Conservation (phyloP, 345 rosid species). For the Rhodamnia argentea region DNA sequence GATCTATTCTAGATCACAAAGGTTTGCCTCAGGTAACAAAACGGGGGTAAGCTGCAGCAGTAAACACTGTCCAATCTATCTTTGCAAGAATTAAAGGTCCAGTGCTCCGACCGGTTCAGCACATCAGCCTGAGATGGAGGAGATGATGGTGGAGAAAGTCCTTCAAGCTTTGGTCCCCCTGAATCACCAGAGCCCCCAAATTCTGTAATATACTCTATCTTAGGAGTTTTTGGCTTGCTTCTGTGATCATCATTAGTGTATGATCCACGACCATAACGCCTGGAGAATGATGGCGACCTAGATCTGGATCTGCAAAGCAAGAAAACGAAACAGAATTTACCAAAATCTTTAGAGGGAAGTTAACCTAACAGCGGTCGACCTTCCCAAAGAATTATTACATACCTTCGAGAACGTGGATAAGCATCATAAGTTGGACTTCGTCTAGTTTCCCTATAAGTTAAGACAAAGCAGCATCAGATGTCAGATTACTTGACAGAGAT, state of each 20-base stretch:
- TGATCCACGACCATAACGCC: slow-evolving; percentile 51
- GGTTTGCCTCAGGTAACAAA: slow-evolving; percentile 50
- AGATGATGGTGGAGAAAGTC: slow-evolving; percentile 86
- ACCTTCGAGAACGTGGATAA: slow-evolving; percentile 87
- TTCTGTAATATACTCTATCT: slow-evolving; percentile 88
- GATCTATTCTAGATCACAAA: slow-evolving; percentile 40
- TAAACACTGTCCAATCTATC: slow-evolving; percentile 80
- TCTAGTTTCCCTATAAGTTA: slow-evolving; percentile 53
- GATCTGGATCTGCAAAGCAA: slow-evolving; percentile 48
- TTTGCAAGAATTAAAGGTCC: slow-evolving; percentile 91
- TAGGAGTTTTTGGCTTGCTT: slow-evolving; percentile 61
- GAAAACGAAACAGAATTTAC: neutral
- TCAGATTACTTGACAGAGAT: neutral
- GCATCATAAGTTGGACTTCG: slow-evolving; percentile 96
- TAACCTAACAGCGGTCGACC: neutral
- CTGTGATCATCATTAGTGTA: slow-evolving; percentile 44
- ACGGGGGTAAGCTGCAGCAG: slow-evolving; percentile 61
- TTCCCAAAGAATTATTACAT: neutral
- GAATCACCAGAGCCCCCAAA: slow-evolving; percentile 75
- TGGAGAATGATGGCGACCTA: slow-evolving; percentile 57
- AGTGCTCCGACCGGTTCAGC: slow-evolving; percentile 98
- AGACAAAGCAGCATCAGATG: neutral
- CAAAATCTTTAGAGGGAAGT: neutral
- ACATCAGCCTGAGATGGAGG: slow-evolving; percentile 60
- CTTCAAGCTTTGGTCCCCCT: slow-evolving; percentile 57